Evolutionary conservation across 1,284 basidiomycete genomes (phyloP).

Genomic region (Sanghuangporus weigelae): DNA sequence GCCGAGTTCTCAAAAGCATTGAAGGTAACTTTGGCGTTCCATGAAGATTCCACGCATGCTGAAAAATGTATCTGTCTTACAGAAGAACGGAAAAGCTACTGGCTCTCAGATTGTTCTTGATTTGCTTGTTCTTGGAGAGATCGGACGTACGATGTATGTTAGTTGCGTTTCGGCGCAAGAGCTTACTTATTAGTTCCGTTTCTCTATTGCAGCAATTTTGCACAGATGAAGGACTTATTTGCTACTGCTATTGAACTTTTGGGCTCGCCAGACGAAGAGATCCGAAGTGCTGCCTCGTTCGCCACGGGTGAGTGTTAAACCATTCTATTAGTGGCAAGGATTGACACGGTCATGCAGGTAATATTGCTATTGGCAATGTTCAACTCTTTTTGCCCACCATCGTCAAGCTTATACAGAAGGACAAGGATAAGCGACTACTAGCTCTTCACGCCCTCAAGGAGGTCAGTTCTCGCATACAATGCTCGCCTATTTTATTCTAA

Average conservation of each 20-base stretch:
- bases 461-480: slow-evolving; percentile 33
- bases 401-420: slow-evolving; percentile 73
- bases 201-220: slow-evolving; percentile 64
- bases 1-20: slow-evolving; percentile 76
- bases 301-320: slow-evolving; percentile 64
- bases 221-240: slow-evolving; percentile 72
- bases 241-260: slow-evolving; percentile 70
- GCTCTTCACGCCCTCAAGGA: slow-evolving; percentile 93
- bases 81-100: slow-evolving; percentile 63
- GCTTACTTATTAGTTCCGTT: not conserved
- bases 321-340: not conserved
- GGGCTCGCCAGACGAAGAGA: slow-evolving; percentile 72
- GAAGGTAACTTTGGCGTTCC: slow-evolving; percentile 41
- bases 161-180: slow-evolving; percentile 7
- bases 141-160: slow-evolving; percentile 80
- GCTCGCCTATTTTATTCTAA: not conserved
- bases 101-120: slow-evolving; percentile 72
- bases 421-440: slow-evolving; percentile 75
- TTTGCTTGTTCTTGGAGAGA: slow-evolving; percentile 82
- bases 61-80: not conserved
- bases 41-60: no score
- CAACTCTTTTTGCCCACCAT: slow-evolving; percentile 82
- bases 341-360: slow-evolving; percentile 47
- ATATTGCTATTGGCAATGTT: slow-evolving; percentile 90
- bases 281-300: slow-evolving; percentile 85